Evolutionary conservation across 768 basidiomycete species (phyloP), one percentile per base, ranked within the genome.

Genomic region (Grammothele lineata): DNA sequence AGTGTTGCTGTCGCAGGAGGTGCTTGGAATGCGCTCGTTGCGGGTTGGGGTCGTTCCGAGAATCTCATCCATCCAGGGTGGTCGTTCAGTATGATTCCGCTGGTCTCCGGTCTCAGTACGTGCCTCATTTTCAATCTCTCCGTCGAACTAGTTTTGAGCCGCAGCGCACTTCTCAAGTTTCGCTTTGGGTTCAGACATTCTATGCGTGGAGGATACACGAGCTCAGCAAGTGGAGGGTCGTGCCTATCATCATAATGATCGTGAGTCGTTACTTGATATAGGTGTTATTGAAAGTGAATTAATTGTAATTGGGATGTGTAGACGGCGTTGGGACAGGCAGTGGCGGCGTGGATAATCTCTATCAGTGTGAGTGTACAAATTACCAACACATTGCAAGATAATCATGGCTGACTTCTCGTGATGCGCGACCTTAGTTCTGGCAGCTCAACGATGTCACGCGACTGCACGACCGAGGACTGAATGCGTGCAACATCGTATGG

Each of bases 141-240:
- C 27, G 14, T 30, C 27, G 27, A 30, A 14, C 27, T 30, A 7
- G 14, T 14, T 14, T 14, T 7, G 27, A 7, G 14, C 14, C 27
- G 27, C 14, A 14, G 27, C 27, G n/a, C n/a, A n/a, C n/a, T n/a
- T n/a, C n/a, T 36, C 35, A 19, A 41, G 40, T 27, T 18, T 41
- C 40, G 2, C 5, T 41, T 15, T 26, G 40, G 40, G 40, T 41
- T 7, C 40, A 41, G 19, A n/a, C 9, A 11, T 41, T 41, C 26
- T 41, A 41, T 12, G 40, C 40, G 7, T 41, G 40, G 40, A 26
- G 40, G 17, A 41, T 41, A 26, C 21, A 32, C n/a, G 25, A 41
- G 17, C 25, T 41, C 15, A 26, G 40, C 7, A 26, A 27, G n/a
- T 41, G 40, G 40, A 26, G n/a, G 9, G 25, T 41, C 3, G 17